Evolutionary conservation across 2,329 filamentous ascomycete species (phyloP).

Genomic region (Trichothecium sympodiale): DNA sequence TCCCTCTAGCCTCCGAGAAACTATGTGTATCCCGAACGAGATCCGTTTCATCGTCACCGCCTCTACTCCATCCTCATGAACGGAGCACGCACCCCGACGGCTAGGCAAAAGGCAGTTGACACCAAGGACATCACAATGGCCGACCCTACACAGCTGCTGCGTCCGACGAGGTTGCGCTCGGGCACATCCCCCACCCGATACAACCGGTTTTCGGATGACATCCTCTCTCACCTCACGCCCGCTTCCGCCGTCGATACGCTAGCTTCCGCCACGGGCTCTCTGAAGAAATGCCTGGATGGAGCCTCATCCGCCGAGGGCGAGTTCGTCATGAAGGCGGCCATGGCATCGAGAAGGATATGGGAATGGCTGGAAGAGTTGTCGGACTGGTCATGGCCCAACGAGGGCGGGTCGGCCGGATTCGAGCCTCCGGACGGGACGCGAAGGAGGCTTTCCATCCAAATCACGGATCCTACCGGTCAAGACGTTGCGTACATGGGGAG

Average conservation of each 20-base stretch:
- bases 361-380: slow-evolving; percentile 66
- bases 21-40: slow-evolving; percentile 13
- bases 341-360: slow-evolving; percentile 59
- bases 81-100: slow-evolving; percentile 7
- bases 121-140: slow-evolving; percentile 16
- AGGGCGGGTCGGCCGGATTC: slow-evolving; percentile 41
- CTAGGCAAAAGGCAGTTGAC: not conserved
- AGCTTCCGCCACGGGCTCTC: slow-evolving; percentile 35
- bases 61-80: slow-evolving; percentile 24
- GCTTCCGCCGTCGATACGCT: slow-evolving; percentile 50
- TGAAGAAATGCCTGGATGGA: slow-evolving; percentile 49
- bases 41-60: slow-evolving; percentile 10
- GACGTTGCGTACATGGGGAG: slow-evolving; percentile 53
- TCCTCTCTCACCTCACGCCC: slow-evolving; percentile 51
- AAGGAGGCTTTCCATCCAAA: slow-evolving; percentile 23
- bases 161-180: slow-evolving; percentile 21
- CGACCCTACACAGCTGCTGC: slow-evolving; percentile 19
- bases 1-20: slow-evolving; percentile 3
- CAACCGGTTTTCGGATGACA: slow-evolving; percentile 39
- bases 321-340: slow-evolving; percentile 58
- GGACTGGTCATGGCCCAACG: slow-evolving; percentile 44
- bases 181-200: slow-evolving; percentile 30
- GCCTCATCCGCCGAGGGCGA: slow-evolving; percentile 57
- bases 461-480: slow-evolving; percentile 7
- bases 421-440: slow-evolving; percentile 32